Conservation (phyloP, 2,329 filamentous ascomycete genomes). For the Sarocladium kiliense region DNA sequence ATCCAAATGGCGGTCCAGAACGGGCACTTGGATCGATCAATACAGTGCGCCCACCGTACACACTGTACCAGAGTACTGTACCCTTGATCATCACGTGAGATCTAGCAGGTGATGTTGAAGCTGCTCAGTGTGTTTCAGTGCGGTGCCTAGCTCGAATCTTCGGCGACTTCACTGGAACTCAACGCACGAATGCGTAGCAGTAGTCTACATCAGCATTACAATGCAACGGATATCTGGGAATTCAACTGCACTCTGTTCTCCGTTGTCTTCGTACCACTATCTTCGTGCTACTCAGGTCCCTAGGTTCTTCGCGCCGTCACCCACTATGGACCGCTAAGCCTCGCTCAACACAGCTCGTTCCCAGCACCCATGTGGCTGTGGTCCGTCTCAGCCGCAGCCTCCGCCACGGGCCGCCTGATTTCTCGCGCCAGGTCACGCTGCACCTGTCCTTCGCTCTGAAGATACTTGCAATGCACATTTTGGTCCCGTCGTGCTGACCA, state of each 20-base stretch:
- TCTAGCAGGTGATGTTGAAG: background rate
- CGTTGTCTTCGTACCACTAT: too few relatives aligned
- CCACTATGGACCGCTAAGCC: too few relatives aligned
- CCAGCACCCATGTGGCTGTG: constrained; percentile 3
- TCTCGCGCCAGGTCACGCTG: background rate
- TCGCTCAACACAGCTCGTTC: too few relatives aligned
- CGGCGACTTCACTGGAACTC: too few relatives aligned
- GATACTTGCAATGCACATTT: background rate
- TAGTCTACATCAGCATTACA: too few relatives aligned
- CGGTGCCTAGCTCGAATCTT: too few relatives aligned
- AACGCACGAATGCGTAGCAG: too few relatives aligned
- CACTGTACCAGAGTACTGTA: background rate
- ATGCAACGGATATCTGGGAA: too few relatives aligned
- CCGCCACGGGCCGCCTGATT: constrained; percentile 2
- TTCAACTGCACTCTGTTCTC: too few relatives aligned
- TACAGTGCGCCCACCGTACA: background rate
- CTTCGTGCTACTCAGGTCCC: too few relatives aligned
- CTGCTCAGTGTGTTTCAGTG: too few relatives aligned
- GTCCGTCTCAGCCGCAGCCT: background rate
- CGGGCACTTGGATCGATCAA: background rate
- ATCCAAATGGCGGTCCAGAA: background rate
- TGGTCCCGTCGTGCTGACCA: background rate
- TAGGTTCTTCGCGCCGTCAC: too few relatives aligned
- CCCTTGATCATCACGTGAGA: background rate
- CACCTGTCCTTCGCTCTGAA: background rate